Conservation (phyloP, 805 yeast genomes). For the Maudiozyma barnettii region DNA sequence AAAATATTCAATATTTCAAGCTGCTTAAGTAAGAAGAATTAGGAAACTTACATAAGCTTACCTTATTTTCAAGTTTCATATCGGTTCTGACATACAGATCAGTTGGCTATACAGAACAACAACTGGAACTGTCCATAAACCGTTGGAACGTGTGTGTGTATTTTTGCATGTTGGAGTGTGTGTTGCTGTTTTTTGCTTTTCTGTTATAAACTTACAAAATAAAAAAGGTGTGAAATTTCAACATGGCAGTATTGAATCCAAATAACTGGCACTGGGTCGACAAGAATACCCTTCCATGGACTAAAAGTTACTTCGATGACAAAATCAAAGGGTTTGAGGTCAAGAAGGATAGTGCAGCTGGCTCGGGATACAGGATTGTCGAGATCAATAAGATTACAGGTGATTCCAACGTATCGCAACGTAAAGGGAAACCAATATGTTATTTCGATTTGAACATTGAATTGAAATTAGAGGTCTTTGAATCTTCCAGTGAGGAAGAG, state of each 20-base stretch:
- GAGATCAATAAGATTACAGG: constrained; percentile 44
- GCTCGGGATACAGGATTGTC: constrained; percentile 25
- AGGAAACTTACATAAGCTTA: not conserved
- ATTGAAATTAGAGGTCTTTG: constrained; percentile 35
- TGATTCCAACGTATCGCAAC: constrained; percentile 75
- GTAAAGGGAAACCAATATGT: constrained; percentile 73
- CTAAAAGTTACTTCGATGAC: constrained; percentile 40
- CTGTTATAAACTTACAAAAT: too few species aligned
- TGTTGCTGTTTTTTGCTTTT: too few species aligned
- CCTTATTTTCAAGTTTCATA: not conserved
- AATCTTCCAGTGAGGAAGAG: constrained; percentile 3
- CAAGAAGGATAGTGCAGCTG: constrained; percentile 12
- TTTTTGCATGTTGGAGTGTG: too few species aligned
- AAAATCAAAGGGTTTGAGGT: constrained; percentile 24
- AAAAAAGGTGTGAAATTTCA: not conserved
- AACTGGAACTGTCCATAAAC: too few species aligned
- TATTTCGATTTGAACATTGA: constrained; percentile 56
- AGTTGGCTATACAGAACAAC: too few species aligned
- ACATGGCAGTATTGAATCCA: constrained; percentile 62
- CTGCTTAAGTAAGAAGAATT: not conserved
- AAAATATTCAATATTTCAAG: too few species aligned
- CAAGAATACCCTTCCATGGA: constrained; percentile 58
- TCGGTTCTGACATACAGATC: too few species aligned
- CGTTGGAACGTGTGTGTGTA: too few species aligned
- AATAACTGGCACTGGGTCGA: constrained; percentile 76